Base-by-base conservation (phyloP, 2,329 filamentous ascomycete species). In the Cyclaneusma minus region DNA sequence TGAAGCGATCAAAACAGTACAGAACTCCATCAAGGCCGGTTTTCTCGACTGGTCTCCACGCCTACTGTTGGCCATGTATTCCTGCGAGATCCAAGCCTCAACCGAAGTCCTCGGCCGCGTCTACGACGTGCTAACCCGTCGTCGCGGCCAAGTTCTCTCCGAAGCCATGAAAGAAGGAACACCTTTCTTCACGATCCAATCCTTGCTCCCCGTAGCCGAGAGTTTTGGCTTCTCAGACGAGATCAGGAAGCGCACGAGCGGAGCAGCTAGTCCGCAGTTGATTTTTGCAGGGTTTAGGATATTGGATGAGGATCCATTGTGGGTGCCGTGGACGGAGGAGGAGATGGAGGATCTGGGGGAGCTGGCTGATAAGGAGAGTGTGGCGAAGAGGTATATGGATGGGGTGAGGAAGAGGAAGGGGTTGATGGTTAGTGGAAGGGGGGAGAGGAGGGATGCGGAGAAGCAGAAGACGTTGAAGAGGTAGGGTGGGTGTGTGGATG, bases 31-130 rank as follows among this genome's bases (percentile, higher is more conserved):
- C 34, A 69, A 76, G 26, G 62, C 75, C 36, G 87, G 76, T 13
- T 93, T 95, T 60, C 60, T 94, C 11, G 89, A 95, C 59, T 98
- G 89, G 89, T 87, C 78, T 20, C 81, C 89, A 0, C 74, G 89
- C n/a, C 68, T 98, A 39, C 71, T 95, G 56, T 70, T 98, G 22
- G 89, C 89, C 27, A 95, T 95, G 83, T 98, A 98, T 58, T 83
- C 72, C 29, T 93, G 87, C 49, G 89, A 95, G 49, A 95, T 98
- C 43, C 89, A 95, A 63, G 84, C 87, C 16, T 85, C 81, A 13
- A 73, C 85, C 42, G 89, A 95, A 52, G 89, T 95, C 21, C 71
- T 98, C 4, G 89, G 89, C 13, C 76, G 83, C 16, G 89, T 95
- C 17, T 98, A 98, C 60, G 82, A 81, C 39, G 87, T 95, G n/a